These are phyloP conservation scores for Elaeagnus macrophylla DNA, from an alignment of 306 rosid species.

Conservation along the genomic window DNA sequence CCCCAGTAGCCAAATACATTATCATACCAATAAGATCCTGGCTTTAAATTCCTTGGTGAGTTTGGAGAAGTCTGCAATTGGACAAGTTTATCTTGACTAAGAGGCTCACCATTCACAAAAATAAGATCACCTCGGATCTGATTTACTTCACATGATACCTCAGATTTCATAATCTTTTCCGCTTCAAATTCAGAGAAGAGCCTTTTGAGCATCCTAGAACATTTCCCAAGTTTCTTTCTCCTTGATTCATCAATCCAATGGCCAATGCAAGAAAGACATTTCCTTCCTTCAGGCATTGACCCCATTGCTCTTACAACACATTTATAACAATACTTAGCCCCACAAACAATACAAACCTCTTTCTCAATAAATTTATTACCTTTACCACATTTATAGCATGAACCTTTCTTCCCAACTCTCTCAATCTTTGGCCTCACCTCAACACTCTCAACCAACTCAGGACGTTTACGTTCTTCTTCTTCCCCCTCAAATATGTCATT, in stretches of 20 bases:
- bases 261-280: constrained; percentile 60
- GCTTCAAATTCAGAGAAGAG: constrained; percentile 35
- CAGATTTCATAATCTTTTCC: constrained; percentile 32
- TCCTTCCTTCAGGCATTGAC: constrained; percentile 81
- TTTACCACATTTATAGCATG: constrained; percentile 51
- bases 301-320: constrained; percentile 78
- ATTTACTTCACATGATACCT: constrained; percentile 40
- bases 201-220: constrained; percentile 47
- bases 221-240: constrained; percentile 41
- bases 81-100: constrained; percentile 37
- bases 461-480: no score
- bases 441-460: constrained; percentile 8
- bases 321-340: constrained; percentile 51
- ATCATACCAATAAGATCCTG: constrained; percentile 80
- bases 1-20: constrained; percentile 80
- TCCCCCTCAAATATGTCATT: constrained; percentile 8
- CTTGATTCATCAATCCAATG: constrained; percentile 42
- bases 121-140: constrained; percentile 43
- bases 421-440: constrained; percentile 31
- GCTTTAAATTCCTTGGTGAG: constrained; percentile 60
- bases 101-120: constrained; percentile 39
- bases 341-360: constrained; percentile 69
- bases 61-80: constrained; percentile 30
- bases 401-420: constrained; percentile 53
- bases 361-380: constrained; percentile 52